Evolutionary conservation across 1,139 yeast species (phyloP).

Genomic region (Yueomyces sp.): DNA sequence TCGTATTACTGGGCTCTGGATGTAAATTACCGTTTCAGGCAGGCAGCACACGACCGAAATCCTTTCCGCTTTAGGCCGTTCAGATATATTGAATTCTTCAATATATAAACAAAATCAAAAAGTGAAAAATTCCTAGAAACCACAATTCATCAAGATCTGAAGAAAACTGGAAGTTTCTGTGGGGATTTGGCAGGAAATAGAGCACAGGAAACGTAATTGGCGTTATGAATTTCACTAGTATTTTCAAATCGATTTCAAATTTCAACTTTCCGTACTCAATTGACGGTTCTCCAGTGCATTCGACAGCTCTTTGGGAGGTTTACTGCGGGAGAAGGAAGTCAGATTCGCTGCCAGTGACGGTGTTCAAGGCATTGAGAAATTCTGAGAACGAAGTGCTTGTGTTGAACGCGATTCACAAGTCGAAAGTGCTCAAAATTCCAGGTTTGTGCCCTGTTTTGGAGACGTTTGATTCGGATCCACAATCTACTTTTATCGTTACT

Average conservation of each 20-base stretch:
- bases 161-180: no score
- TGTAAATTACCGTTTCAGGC: no score
- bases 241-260: constrained; percentile 21
- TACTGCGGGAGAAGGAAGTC: constrained; percentile 29
- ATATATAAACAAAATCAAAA: no score
- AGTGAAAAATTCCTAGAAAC: no score
- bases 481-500: constrained; percentile 57
- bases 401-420: constrained; percentile 48
- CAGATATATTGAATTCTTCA: no score
- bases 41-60: no score
- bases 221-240: constrained; percentile 18
- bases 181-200: no score
- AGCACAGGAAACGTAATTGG: no score
- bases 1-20: no score
- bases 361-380: constrained; percentile 13
- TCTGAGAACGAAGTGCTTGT: constrained; percentile 31
- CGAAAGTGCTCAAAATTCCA: constrained; percentile 64
- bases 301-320: constrained; percentile 29
- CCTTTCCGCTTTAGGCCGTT: no score
- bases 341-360: constrained; percentile 19
- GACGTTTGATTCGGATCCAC: constrained; percentile 47
- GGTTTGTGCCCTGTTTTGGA: constrained; percentile 63
- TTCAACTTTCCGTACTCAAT: constrained; percentile 22
- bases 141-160: no score
- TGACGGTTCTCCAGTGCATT: constrained; percentile 16